Evolutionary conservation across 495 filamentous ascomycete species (phyloP), one percentile per base, ranked within the genome.

Genomic region (Articulospora tetracladia): DNA sequence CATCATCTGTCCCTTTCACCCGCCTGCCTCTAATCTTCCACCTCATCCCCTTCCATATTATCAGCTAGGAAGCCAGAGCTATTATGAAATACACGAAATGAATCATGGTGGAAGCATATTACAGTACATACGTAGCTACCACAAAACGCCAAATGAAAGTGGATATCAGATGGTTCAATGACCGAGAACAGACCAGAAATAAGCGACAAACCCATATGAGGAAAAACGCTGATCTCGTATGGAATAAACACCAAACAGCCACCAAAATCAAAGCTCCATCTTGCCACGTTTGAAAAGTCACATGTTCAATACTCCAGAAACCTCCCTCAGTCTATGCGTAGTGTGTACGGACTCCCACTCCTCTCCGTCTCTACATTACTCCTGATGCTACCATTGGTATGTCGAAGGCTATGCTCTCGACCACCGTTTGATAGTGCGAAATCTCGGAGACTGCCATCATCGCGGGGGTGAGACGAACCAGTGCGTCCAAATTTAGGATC

Each of bases 401-500:
- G 39, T 36, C 55, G 23, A 19, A 52, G 32, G 4, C 46, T 32
- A 44, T 12, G 39, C 10, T 44, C 39, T 15, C 39, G 39, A 4
- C 32, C 60, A 49, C 53, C 57, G 55, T 63, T 53, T 23, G 10
- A 23, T 15, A 57, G 36, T 0, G 60, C 60, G 30, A 57, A 60
- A 52, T 58, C 53, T 32, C 53, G 34, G 17, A 63, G 41, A 20
- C 57, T 57, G 3, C 15, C 55, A 10, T 60, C 47, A 19, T 60
- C 52, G 15, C 51, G 49, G 24, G 25, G 17, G 20, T 52, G 8
- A 12, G 34, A 11, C 11, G 49, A 13, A 13, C 39, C 20, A 8
- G 20, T 48, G 47, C 61, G 22, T 13, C 62, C 64, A 41, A 64
- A 61, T 17, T 59, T 48, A 11, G 56, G 61, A 50, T 69, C 62